Percentiles rank a stretch among this genome's conserved stretches.
phyloP scores from a whole-genome alignment of 2,329 filamentous ascomycete species.

The Ceratocystiopsis sp. region DNA sequence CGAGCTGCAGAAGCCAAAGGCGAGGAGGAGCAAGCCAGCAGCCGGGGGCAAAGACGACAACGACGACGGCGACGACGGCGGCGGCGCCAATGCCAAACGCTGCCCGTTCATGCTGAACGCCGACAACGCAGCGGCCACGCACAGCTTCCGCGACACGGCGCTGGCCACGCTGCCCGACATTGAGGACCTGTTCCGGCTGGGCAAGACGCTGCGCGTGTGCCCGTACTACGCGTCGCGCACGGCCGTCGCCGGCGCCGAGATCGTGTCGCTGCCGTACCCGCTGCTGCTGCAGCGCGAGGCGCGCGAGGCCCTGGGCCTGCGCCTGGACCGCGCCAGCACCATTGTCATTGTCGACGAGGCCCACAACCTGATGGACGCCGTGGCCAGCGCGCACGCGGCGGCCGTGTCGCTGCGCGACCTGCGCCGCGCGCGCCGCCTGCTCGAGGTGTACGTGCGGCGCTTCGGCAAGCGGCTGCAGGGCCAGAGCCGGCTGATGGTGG shows the following conservation, averaged over 20 bases:
- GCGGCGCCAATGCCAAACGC: not conserved
- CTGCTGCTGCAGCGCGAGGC: slow-evolving; percentile 74
- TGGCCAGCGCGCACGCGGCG: slow-evolving; percentile 71
- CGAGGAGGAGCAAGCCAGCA: too few relatives aligned
- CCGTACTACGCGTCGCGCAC: slow-evolving; percentile 92
- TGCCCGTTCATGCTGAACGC: slow-evolving; percentile 68
- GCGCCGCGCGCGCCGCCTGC: slow-evolving; percentile 52
- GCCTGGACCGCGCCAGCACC: slow-evolving; percentile 52
- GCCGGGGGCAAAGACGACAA: slow-evolving; percentile 18
- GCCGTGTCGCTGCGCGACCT: slow-evolving; percentile 60
- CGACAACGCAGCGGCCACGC: slow-evolving; percentile 51
- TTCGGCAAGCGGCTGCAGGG: slow-evolving; percentile 83
- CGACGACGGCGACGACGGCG: not conserved
- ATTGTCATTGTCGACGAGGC: slow-evolving; percentile 95
- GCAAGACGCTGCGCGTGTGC: slow-evolving; percentile 65
- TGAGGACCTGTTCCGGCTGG: slow-evolving; percentile 68
- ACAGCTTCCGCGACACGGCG: slow-evolving; percentile 71
- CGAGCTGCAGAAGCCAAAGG: slow-evolving; percentile 65
- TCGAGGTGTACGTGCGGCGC: slow-evolving; percentile 67
- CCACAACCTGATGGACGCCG: slow-evolving; percentile 93
- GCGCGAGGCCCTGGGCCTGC: slow-evolving; percentile 72
- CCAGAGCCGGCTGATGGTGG: slow-evolving; percentile 79
- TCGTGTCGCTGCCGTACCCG: slow-evolving; percentile 85
- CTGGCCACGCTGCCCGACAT: slow-evolving; percentile 82
- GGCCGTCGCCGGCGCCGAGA: slow-evolving; percentile 69